phyloP scores from a whole-genome alignment of 176 grass and related monocot genomes.

The Raddia distichophylla region DNA sequence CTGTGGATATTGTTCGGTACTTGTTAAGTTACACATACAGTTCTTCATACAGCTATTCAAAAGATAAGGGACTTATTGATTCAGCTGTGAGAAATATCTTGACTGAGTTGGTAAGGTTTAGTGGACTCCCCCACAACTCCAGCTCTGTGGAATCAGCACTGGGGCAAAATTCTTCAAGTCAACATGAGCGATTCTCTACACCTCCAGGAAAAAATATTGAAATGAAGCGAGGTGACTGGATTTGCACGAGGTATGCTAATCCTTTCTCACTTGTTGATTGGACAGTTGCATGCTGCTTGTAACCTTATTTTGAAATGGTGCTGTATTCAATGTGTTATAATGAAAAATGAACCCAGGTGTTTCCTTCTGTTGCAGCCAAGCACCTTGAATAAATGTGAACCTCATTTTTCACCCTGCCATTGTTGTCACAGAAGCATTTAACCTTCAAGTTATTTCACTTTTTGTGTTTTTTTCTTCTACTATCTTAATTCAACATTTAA shows the following conservation, averaged over 20 bases:
- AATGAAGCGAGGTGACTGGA: conserved; percentile 94
- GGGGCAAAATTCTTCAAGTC: conserved; percentile 28
- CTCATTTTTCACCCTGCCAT: conserved; percentile 14
- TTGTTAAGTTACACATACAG: conserved; percentile 74
- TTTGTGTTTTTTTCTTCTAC: not conserved
- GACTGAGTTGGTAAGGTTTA: conserved; percentile 63
- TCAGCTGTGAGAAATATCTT: conserved; percentile 70
- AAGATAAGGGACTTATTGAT: conserved; percentile 61
- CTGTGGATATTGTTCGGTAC: conserved; percentile 78
- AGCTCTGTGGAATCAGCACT: conserved; percentile 44
- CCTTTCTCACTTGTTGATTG: conserved; percentile 7
- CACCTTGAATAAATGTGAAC: conserved; percentile 5
- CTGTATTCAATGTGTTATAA: not conserved
- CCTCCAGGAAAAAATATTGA: conserved; percentile 67
- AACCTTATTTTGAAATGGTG: not conserved
- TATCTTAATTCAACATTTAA: conserved; percentile 14
- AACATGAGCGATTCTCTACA: conserved; percentile 49
- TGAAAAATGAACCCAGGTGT: not conserved
- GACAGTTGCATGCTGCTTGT: not conserved
- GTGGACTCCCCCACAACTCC: conserved; percentile 18
- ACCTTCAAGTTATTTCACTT: conserved; percentile 10
- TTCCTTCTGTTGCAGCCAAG: conserved; percentile 24
- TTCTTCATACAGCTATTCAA: conserved; percentile 39
- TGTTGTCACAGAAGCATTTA: conserved; percentile 7
- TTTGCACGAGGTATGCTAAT: conserved; percentile 73